Evolutionary conservation across 371 early-diverging fungal genomes (phyloP).

Genomic region (Cokeromyces recurvatus): DNA sequence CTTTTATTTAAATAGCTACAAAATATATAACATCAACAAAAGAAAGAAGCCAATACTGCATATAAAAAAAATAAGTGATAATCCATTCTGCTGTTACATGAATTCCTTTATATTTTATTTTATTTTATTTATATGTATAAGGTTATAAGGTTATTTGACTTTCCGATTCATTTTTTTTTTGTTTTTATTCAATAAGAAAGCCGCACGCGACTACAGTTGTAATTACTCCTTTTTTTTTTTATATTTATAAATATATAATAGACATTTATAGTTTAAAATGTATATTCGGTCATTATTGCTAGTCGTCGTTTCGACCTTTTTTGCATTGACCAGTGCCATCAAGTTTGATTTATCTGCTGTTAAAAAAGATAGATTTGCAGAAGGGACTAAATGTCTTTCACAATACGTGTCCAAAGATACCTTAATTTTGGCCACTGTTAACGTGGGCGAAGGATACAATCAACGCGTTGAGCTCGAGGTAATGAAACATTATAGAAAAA

Average conservation of each 20-base stretch:
- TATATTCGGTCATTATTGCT: slow-evolving; percentile 20
- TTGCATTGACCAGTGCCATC: slow-evolving; percentile 44
- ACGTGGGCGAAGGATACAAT: slow-evolving; percentile 59
- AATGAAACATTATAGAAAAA: too few species aligned
- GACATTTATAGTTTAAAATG: too few species aligned
- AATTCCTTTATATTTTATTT: too few species aligned
- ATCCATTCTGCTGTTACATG: too few species aligned
- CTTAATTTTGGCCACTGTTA: slow-evolving; percentile 68
- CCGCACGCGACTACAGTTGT: slow-evolving; percentile 13
- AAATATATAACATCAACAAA: too few species aligned
- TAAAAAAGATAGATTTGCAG: slow-evolving; percentile 24
- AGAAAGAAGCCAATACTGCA: too few species aligned
- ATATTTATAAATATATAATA: background rate
- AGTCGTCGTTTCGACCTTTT: slow-evolving; percentile 20
- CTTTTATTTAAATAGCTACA: too few species aligned
- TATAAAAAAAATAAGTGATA: too few species aligned
- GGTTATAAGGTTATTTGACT: too few species aligned
- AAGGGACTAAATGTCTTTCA: slow-evolving; percentile 61
- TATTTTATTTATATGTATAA: too few species aligned
- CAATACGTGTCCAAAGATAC: slow-evolving; percentile 71
- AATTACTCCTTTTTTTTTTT: slow-evolving; percentile 4
- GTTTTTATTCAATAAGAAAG: slow-evolving; percentile 14
- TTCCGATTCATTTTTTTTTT: too few species aligned
- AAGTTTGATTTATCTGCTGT: slow-evolving; percentile 72
- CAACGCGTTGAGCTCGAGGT: slow-evolving; percentile 74